Evolutionary conservation across 1,284 basidiomycete genomes (phyloP).

Genomic region (Cutaneotrichosporon sp.): DNA sequence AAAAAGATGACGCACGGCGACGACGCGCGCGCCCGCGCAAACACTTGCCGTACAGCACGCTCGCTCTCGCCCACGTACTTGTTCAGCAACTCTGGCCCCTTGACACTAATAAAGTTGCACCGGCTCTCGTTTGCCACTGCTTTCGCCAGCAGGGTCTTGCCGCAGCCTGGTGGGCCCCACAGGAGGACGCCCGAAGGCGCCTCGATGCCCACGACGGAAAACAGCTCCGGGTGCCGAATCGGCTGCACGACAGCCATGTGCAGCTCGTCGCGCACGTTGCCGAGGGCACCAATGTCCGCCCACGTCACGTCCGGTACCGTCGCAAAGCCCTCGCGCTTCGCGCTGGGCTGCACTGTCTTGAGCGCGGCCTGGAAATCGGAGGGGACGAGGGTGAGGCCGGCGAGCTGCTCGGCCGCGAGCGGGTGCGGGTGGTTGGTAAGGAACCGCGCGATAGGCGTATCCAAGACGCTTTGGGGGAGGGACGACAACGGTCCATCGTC

Average conservation of each 20-base stretch:
- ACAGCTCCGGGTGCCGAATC: constrained; percentile 82
- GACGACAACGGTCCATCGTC: constrained; percentile 35
- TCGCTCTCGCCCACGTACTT: constrained; percentile 98
- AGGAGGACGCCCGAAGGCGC: constrained; percentile 85
- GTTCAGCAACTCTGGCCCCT: constrained; percentile 91
- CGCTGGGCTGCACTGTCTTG: constrained; percentile 83
- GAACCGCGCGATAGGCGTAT: constrained; percentile 78
- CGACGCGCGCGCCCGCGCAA: constrained; percentile 95
- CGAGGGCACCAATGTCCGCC: constrained; percentile 90
- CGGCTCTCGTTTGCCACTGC: constrained; percentile 91
- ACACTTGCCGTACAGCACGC: constrained; percentile 87
- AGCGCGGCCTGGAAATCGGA: constrained; percentile 75
- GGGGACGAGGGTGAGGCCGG: constrained; percentile 70
- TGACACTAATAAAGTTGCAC: constrained; percentile 96
- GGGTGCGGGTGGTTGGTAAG: constrained; percentile 74
- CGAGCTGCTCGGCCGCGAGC: constrained; percentile 69
- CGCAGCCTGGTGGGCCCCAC: constrained; percentile 98
- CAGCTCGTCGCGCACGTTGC: constrained; percentile 78
- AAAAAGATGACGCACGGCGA: constrained; percentile 99
- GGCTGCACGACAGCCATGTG: constrained; percentile 98
- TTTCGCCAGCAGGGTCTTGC: constrained; percentile 92
- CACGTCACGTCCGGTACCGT: constrained; percentile 94
- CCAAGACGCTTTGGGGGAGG: constrained; percentile 49
- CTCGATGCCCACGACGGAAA: constrained; percentile 76
- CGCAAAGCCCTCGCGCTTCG: constrained; percentile 94